Percentiles rank a stretch among this genome's conserved stretches.
Conservation (phyloP, 768 basidiomycete species). For the Boletus fagicola region DNA sequence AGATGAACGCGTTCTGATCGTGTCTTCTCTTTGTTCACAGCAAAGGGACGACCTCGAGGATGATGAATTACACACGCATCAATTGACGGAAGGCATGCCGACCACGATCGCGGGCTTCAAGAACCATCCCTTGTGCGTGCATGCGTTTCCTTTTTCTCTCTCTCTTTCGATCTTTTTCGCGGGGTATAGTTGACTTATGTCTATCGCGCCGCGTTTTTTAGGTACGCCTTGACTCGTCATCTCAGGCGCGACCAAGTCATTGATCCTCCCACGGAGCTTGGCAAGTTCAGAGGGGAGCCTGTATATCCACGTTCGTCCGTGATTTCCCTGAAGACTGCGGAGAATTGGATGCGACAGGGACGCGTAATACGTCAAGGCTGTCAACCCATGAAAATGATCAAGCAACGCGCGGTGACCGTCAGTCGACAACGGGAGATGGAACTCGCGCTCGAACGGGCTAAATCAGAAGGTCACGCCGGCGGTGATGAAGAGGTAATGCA, state of each 20-base stretch:
- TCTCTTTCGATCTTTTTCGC: constrained; percentile 14
- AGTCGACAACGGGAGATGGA: constrained; percentile 73
- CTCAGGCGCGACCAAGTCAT: constrained; percentile 86
- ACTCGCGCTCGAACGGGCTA: constrained; percentile 44
- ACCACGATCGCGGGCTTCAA: constrained; percentile 90
- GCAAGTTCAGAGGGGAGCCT: constrained; percentile 89
- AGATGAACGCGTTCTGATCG: constrained; percentile 16
- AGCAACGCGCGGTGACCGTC: constrained; percentile 80
- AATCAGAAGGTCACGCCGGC: constrained; percentile 36
- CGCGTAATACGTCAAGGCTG: constrained; percentile 66
- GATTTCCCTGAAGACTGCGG: constrained; percentile 82
- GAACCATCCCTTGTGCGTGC: constrained; percentile 78
- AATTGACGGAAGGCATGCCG: constrained; percentile 91
- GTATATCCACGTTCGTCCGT: constrained; percentile 88
- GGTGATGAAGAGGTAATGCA: constrained; percentile 68
- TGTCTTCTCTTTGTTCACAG: constrained; percentile 39
- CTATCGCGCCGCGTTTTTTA: constrained; percentile 29
- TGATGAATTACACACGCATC: constrained; percentile 74
- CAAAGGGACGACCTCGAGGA: constrained; percentile 93
- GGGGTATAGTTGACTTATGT: not conserved
- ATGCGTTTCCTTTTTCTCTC: not conserved
- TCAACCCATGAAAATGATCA: constrained; percentile 89
- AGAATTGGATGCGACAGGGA: constrained; percentile 93
- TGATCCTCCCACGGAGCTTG: constrained; percentile 76
- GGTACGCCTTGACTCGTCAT: constrained; percentile 84